Evolutionary conservation across 129 eudicot genomes (phyloP).

Genomic region (Flaveria bidentis): DNA sequence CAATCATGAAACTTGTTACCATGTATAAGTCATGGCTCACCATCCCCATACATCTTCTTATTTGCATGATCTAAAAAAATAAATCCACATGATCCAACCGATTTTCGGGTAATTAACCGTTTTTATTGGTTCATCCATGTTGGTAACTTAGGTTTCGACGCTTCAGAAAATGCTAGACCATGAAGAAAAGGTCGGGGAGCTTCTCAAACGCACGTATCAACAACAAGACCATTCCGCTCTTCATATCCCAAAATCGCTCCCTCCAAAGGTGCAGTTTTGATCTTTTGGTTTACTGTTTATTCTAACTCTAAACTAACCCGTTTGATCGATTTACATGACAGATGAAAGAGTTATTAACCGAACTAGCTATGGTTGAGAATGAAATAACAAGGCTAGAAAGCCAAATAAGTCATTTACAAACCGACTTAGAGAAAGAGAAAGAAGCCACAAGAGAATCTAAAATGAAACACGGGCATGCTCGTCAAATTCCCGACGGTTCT

Average conservation of each 20-base stretch:
- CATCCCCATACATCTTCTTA: conserved; percentile 32
- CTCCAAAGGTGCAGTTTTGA: conserved; percentile 59
- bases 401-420: conserved; percentile 70
- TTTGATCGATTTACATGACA: conserved; percentile 10
- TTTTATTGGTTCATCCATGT: not conserved
- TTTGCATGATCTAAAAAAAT: not conserved
- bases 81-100: not conserved
- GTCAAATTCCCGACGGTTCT: conserved; percentile 32
- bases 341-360: conserved; percentile 77
- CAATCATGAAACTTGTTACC: conserved; percentile 15
- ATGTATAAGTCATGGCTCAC: conserved; percentile 27
- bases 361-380: conserved; percentile 75
- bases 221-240: conserved; percentile 50
- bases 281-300: not conserved
- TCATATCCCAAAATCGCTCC: conserved; percentile 64
- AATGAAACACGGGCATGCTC: conserved; percentile 31
- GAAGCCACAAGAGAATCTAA: conserved; percentile 47
- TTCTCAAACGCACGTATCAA: conserved; percentile 51
- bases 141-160: conserved; percentile 52
- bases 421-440: conserved; percentile 54
- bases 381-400: conserved; percentile 80
- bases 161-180: conserved; percentile 79
- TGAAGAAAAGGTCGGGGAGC: conserved; percentile 67
- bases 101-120: not conserved
- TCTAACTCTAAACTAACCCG: not conserved